Evolutionary conservation across 2,329 filamentous ascomycete genomes (phyloP), one percentile per base, ranked within the genome.

Genomic region (Dichotomopilus funicola): DNA sequence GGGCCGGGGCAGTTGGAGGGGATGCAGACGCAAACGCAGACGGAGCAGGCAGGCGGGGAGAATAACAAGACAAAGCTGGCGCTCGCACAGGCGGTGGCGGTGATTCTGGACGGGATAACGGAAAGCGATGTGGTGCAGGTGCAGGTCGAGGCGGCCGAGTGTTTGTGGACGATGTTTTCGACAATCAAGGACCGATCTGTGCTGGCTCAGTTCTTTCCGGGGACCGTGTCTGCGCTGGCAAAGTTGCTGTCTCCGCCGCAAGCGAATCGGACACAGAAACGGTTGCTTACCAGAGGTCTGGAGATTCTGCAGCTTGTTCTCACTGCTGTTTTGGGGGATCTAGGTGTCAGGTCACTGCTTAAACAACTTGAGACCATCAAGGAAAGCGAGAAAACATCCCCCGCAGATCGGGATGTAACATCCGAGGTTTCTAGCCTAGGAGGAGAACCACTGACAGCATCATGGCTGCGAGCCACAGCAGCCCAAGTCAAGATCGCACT

Each of bases 401-500:
- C 19, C 19, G 19, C 65, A 4, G 64, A 67, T 19, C 37, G 60
- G 38, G 56, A 43, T 9, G 46, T 59, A 60, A 56, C 47, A 52
- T 62, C 8, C 3, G 40, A 50, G 37, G 11, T 27, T 1, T 58
- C 59, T 11, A 55, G 58, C 27, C 27, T 59, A 67, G 2, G 5
- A 59, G 56, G 53, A 68, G 67, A 71, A 77, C 63, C 62, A 1
- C 64, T 81, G 46, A 75, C 75, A 44, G 63, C 70, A 6, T 66
- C 77, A 9, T 99, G 94, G 94, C 73, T 95, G 1, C 85, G 83
- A 58, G 90, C 88, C 6, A 96, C 92, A 2, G 75, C 83, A 2
- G 78, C 80, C 1, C 91, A 97, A 67, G 80, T 97, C 53, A 92
- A 91, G 67, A 78, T 94, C 52, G 91, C 91, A 1, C 74, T 99